Percentiles rank a stretch among this genome's conserved stretches.
Conservation (phyloP, 768 basidiomycete genomes). For the Russula earlei region DNA sequence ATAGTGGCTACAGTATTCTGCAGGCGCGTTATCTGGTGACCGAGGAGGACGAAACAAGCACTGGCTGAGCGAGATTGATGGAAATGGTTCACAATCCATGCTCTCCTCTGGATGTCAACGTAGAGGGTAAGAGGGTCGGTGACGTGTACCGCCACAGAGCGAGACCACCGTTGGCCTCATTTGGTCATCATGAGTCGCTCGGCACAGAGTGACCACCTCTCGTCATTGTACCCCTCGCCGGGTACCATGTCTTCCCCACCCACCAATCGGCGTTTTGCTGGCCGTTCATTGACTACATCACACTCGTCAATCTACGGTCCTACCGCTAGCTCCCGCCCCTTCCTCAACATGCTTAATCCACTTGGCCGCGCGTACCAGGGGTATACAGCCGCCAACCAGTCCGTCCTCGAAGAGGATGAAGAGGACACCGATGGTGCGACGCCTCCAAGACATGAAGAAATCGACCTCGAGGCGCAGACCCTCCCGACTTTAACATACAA, state of each 20-base stretch:
- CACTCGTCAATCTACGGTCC: slow-evolving; percentile 30
- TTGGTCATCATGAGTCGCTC: background rate
- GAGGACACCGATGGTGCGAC: slow-evolving; percentile 35
- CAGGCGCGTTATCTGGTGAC: no score
- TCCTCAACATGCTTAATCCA: slow-evolving; percentile 76
- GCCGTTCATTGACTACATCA: slow-evolving; percentile 12
- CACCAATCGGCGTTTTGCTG: slow-evolving; percentile 22
- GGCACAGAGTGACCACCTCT: background rate
- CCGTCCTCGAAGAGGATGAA: slow-evolving; percentile 63
- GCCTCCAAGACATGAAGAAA: slow-evolving; percentile 31
- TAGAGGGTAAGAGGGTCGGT: no score
- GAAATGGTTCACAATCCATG: no score
- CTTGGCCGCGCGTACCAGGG: slow-evolving; percentile 66
- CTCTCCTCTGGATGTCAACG: no score
- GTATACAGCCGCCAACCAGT: slow-evolving; percentile 66
- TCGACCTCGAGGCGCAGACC: slow-evolving; percentile 50
- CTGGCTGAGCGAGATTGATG: no score
- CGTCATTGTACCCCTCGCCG: background rate
- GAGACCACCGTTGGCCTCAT: background rate
- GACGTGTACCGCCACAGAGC: no score
- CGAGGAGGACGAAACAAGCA: no score
- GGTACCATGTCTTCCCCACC: slow-evolving; percentile 19
- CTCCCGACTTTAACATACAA: slow-evolving; percentile 29
- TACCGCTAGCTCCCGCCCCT: slow-evolving; percentile 60
- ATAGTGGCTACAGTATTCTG: no score